These are phyloP conservation scores for Phytophthora agathidicida DNA, from an alignment of 352 stramenopile genomes.

Conservation along the genomic window DNA sequence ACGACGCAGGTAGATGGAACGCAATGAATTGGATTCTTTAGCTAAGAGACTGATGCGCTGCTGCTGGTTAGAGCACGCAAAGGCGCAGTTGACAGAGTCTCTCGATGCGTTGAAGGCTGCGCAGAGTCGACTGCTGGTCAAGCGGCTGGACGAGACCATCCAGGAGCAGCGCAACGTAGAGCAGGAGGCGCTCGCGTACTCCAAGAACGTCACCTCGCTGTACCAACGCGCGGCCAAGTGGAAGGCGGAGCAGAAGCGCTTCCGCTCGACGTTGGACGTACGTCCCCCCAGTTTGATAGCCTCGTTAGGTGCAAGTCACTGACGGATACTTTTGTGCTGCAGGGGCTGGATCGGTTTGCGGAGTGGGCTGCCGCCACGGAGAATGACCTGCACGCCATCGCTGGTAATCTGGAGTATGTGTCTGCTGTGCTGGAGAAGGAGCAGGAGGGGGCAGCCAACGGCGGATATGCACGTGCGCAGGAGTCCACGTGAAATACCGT, in stretches of 20 bases:
- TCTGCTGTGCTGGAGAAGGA: constrained; percentile 69
- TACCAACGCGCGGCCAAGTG: constrained; percentile 56
- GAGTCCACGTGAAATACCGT: constrained; percentile 23
- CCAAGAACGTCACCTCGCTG: constrained; percentile 61
- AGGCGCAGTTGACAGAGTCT: constrained; percentile 41
- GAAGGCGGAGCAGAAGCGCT: constrained; percentile 71
- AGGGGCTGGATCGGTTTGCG: constrained; percentile 61
- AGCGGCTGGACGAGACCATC: constrained; percentile 59
- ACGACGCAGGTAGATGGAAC: constrained; percentile 40
- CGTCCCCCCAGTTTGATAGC: neutral
- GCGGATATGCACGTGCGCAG: constrained; percentile 27
- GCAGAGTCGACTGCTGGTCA: constrained; percentile 46
- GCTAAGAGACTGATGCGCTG: no score
- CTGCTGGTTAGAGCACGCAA: constrained; percentile 30
- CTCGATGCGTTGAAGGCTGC: constrained; percentile 45
- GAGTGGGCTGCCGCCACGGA: constrained; percentile 58
- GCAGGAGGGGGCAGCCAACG: constrained; percentile 28
- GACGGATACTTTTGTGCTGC: constrained; percentile 5
- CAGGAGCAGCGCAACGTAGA: constrained; percentile 61
- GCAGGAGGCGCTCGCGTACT: constrained; percentile 60
- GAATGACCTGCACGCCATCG: constrained; percentile 54
- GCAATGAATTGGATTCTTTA: no score
- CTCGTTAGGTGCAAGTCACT: neutral
- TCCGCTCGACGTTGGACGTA: constrained; percentile 52
- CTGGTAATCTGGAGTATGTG: constrained; percentile 76